A percentile compares a stretch with the other conserved stretches of the same genome.
These are phyloP conservation scores for Ustilago loliicola DNA, from an alignment of 1,284 basidiomycete genomes.

Conservation along the genomic window DNA sequence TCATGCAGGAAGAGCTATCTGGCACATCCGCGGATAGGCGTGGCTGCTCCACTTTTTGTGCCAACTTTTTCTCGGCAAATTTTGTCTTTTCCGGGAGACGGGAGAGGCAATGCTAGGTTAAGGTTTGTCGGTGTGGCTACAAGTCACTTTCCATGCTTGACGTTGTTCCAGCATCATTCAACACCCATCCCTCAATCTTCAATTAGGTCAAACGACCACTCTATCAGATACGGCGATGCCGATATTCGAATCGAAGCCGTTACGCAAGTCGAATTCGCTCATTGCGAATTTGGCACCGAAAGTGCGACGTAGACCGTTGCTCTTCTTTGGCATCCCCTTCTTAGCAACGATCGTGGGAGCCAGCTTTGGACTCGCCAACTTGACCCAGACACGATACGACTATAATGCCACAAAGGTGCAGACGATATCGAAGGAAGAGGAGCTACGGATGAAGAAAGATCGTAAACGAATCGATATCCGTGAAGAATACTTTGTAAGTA, in stretches of 20 bases:
- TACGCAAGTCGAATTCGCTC: constrained; percentile 38
- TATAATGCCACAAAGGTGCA: constrained; percentile 84
- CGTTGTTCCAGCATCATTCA: not conserved
- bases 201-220: not conserved
- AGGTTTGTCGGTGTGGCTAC: constrained; percentile 5
- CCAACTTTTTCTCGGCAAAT: constrained; percentile 3
- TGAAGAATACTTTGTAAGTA: constrained; percentile 85
- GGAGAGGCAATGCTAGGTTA: constrained; percentile 1
- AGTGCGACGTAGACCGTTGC: constrained; percentile 72
- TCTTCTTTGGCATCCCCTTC: constrained; percentile 87
- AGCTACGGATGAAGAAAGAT: constrained; percentile 82
- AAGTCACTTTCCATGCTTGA: not conserved
- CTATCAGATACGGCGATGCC: constrained; percentile 25
- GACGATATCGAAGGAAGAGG: constrained; percentile 84
- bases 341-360: constrained; percentile 85
- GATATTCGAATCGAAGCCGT: constrained; percentile 52
- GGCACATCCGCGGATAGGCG: constrained; percentile 9
- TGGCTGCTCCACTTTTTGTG: constrained; percentile 13
- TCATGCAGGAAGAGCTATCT: constrained; percentile 8
- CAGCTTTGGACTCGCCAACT: constrained; percentile 84
- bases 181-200: not conserved
- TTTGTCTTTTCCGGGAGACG: constrained; percentile 11
- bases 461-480: constrained; percentile 90
- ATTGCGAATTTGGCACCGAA: constrained; percentile 39
- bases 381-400: constrained; percentile 93